Conservation (phyloP, 805 yeast genomes). For the Pichia ethanolica region DNA sequence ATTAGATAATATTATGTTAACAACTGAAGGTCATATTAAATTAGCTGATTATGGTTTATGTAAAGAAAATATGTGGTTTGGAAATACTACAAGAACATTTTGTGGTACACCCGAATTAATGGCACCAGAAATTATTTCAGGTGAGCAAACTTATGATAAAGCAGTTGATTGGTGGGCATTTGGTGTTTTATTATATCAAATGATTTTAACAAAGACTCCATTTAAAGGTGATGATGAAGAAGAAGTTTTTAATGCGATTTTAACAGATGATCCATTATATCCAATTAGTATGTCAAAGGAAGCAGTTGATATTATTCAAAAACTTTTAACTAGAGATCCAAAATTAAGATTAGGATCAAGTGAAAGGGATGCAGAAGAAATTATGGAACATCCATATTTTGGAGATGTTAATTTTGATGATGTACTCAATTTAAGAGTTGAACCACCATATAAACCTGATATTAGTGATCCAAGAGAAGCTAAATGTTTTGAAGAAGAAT, state of each 20-base stretch:
- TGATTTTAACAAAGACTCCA: constrained; percentile 94
- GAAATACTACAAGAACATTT: constrained; percentile 83
- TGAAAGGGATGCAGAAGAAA: constrained; percentile 81
- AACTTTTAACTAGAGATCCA: constrained; percentile 86
- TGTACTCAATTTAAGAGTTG: constrained; percentile 58
- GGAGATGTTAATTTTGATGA: constrained; percentile 86
- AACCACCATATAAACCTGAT: constrained; percentile 89
- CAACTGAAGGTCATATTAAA: constrained; percentile 89
- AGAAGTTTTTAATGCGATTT: constrained; percentile 93
- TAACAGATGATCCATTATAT: constrained; percentile 92
- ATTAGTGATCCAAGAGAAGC: constrained; percentile 84
- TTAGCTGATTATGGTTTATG: constrained; percentile 97
- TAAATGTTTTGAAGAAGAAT: constrained; percentile 88
- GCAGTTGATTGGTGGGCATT: constrained; percentile 99
- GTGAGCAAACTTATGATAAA: constrained; percentile 83
- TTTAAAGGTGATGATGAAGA: constrained; percentile 86
- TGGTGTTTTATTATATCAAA: constrained; percentile 92
- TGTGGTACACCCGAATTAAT: constrained; percentile 99
- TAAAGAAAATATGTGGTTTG: constrained; percentile 64
- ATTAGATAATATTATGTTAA: constrained; percentile 84
- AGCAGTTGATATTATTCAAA: constrained; percentile 89
- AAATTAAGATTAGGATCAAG: constrained; percentile 77
- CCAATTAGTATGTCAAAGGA: constrained; percentile 97
- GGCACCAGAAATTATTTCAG: constrained; percentile 94
- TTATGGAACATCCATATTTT: constrained; percentile 94